Conservation (phyloP, 768 basidiomycete species). For the Leccinellum luteum region DNA sequence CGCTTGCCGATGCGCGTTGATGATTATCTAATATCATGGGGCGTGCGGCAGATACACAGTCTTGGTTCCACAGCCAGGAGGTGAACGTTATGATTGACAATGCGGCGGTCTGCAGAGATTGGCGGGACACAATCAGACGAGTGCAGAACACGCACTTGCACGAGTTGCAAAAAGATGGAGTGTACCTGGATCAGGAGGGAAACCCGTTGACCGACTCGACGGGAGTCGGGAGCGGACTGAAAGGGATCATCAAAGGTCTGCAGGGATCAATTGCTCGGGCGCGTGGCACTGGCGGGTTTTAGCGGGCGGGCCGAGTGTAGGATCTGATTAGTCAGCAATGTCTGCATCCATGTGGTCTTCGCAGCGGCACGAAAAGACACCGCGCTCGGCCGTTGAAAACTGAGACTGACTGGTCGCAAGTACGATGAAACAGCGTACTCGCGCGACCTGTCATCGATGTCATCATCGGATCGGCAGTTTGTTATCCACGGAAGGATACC, state of each 20-base stretch:
- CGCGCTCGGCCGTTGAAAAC: background rate
- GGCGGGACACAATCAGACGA: constrained; percentile 50
- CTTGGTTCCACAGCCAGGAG: constrained; percentile 73
- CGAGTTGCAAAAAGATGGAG: constrained; percentile 45
- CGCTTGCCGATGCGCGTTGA: background rate
- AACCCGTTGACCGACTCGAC: constrained; percentile 38
- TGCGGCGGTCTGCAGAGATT: constrained; percentile 48
- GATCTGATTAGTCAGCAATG: constrained; percentile 14
- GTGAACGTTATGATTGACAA: constrained; percentile 64
- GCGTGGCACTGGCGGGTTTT: constrained; percentile 42
- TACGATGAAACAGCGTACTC: background rate
- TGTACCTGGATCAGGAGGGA: constrained; percentile 54
- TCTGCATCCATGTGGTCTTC: constrained; percentile 6
- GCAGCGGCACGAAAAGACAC: background rate
- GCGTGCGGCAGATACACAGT: constrained; percentile 48
- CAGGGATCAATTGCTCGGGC: constrained; percentile 42
- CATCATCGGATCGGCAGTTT: background rate
- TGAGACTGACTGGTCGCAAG: background rate
- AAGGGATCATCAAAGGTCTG: constrained; percentile 42
- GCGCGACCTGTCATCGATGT: background rate
- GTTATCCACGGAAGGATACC: constrained; percentile 6
- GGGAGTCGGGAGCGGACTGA: constrained; percentile 35
- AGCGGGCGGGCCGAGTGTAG: background rate
- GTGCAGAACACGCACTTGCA: constrained; percentile 59
- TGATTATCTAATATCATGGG: constrained; percentile 1